A percentile compares a stretch with the other conserved stretches of the same genome.
Conservation (phyloP, 2,329 filamentous ascomycete species). For the Ophiostoma himal-ulmi region DNA sequence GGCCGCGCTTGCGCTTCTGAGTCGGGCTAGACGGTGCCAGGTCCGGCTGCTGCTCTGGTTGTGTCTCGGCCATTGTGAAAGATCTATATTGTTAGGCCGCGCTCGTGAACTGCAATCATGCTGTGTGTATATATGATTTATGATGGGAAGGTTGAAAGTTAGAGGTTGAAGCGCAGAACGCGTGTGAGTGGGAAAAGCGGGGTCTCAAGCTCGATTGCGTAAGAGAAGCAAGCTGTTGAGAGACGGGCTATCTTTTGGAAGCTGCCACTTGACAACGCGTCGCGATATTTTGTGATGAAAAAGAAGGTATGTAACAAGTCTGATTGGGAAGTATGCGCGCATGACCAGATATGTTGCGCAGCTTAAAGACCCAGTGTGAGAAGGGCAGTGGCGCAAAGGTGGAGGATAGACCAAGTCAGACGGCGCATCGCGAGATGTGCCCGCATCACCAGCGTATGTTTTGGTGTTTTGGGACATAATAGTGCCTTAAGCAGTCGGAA, state of each 20-base stretch:
- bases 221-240: neutral
- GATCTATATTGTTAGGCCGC: neutral
- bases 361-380: neutral
- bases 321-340: neutral
- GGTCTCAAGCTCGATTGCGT: neutral
- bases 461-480: neutral
- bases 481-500: neutral
- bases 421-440: neutral
- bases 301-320: neutral
- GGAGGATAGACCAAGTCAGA: neutral
- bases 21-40: slow-evolving; percentile 40
- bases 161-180: neutral
- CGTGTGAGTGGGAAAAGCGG: slow-evolving; percentile 12
- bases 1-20: slow-evolving; percentile 52
- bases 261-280: neutral
- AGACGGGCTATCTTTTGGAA: neutral
- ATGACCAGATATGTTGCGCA: neutral
- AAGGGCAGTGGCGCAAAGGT: neutral
- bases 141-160: neutral
- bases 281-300: neutral
- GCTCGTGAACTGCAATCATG: neutral
- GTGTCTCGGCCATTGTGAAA: slow-evolving; percentile 42
- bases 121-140: neutral
- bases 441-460: neutral
- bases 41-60: slow-evolving; percentile 44